Evolutionary conservation across 768 basidiomycete species (phyloP).

Genomic region (Lentinula guzmanii): DNA sequence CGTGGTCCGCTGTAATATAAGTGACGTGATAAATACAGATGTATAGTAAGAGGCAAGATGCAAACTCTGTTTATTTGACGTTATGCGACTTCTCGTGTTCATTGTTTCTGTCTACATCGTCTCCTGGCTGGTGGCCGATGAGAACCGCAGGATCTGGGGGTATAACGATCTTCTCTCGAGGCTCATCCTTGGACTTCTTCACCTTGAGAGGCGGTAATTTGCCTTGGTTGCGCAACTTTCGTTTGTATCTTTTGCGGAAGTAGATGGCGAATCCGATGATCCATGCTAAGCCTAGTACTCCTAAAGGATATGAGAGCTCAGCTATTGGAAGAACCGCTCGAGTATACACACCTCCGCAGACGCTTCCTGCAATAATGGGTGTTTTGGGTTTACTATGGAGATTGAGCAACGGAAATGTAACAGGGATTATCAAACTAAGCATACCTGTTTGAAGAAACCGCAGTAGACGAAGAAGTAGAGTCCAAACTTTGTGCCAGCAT

Average conservation of each 20-base stretch:
- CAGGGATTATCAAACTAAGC: neutral
- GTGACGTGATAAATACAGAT: too few species aligned
- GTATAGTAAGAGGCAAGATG: too few species aligned
- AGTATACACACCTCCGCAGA: slow-evolving; percentile 46
- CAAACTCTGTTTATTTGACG: too few species aligned
- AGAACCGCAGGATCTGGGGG: slow-evolving; percentile 66
- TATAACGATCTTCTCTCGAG: slow-evolving; percentile 44
- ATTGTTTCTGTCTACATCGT: slow-evolving; percentile 3
- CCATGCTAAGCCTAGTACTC: slow-evolving; percentile 44
- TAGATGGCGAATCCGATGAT: slow-evolving; percentile 52
- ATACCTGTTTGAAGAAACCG: slow-evolving; percentile 34
- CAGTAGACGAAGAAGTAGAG: slow-evolving; percentile 29
- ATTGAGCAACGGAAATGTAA: neutral
- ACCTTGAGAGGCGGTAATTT: slow-evolving; percentile 32
- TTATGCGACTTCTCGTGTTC: too few species aligned
- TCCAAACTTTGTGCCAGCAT: neutral
- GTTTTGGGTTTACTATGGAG: slow-evolving; percentile 43
- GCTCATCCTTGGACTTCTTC: slow-evolving; percentile 24
- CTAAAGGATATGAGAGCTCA: slow-evolving; percentile 3
- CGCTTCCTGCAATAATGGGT: slow-evolving; percentile 54
- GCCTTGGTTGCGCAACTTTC: slow-evolving; percentile 43
- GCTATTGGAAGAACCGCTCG: slow-evolving; percentile 14
- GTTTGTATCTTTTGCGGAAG: slow-evolving; percentile 45
- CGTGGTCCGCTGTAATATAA: neutral
- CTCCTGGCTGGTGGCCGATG: slow-evolving; percentile 41